These are phyloP conservation scores for Zygosaccharomyces sapae DNA, from an alignment of 1,139 yeast species.

Conservation along the genomic window DNA sequence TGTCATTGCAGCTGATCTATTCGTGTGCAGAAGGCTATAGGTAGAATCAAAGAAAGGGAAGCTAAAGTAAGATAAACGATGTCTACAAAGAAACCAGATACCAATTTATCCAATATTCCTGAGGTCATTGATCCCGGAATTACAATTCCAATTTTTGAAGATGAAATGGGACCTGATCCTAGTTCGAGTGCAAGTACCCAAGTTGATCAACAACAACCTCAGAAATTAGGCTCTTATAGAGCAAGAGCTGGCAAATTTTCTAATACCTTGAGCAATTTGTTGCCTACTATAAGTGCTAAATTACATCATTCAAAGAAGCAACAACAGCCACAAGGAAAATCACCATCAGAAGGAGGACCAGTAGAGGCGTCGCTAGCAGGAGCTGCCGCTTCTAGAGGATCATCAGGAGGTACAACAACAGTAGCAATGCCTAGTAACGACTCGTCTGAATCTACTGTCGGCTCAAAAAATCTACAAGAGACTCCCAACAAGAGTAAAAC, in stretches of 20 bases:
- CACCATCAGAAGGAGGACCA: not conserved
- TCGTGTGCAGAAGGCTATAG: not conserved
- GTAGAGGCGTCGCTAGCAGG: not conserved
- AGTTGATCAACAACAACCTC: slow-evolving; percentile 15
- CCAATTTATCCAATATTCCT: slow-evolving; percentile 26
- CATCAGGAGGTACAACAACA: slow-evolving; percentile 20
- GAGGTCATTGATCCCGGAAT: slow-evolving; percentile 36
- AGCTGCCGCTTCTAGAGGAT: slow-evolving; percentile 1
- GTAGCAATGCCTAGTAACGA: slow-evolving; percentile 15
- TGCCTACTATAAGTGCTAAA: slow-evolving; percentile 20
- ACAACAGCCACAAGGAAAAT: not conserved
- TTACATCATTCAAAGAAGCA: slow-evolving; percentile 17
- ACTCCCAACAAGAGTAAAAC: slow-evolving; percentile 18
- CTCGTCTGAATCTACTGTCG: slow-evolving; percentile 16
- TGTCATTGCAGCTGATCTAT: not conserved
- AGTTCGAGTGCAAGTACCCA: slow-evolving; percentile 12
- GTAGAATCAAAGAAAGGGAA: not conserved
- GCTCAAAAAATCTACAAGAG: slow-evolving; percentile 15
- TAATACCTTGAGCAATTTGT: slow-evolving; percentile 16
- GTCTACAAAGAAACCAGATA: slow-evolving; percentile 6
- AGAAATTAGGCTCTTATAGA: slow-evolving; percentile 18
- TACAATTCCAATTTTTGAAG: slow-evolving; percentile 33
- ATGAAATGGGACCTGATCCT: slow-evolving; percentile 10
- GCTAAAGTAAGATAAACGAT: not conserved
- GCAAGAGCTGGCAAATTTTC: slow-evolving; percentile 19